These are phyloP conservation scores for Peronospora destructor DNA, from an alignment of 352 stramenopile species.

Conservation along the genomic window DNA sequence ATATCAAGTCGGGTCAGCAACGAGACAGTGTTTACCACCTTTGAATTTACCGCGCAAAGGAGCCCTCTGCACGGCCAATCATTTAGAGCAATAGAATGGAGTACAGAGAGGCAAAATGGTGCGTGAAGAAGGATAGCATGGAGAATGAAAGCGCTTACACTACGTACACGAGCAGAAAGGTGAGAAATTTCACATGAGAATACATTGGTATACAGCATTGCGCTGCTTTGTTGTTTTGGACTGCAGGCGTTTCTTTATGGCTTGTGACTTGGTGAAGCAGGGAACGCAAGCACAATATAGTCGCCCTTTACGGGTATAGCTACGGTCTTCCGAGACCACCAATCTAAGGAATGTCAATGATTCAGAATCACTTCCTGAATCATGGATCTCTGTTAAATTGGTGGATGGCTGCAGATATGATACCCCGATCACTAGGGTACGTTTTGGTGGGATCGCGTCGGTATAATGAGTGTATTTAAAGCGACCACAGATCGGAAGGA, in stretches of 20 bases:
- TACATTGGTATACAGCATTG: constrained; percentile 11
- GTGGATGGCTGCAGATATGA: too few species aligned
- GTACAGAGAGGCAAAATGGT: constrained; percentile 2
- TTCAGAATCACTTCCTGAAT: too few species aligned
- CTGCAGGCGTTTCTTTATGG: constrained; percentile 16
- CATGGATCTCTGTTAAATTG: too few species aligned
- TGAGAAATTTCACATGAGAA: constrained; percentile 24
- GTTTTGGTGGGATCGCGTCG: too few species aligned
- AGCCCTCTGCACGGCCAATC: constrained; percentile 7
- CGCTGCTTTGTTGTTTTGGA: constrained; percentile 5
- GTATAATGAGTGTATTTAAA: too few species aligned
- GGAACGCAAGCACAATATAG: not conserved
- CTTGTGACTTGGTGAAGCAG: constrained; percentile 14
- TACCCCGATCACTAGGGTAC: too few species aligned
- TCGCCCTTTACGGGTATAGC: constrained; percentile 8
- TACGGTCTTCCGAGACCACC: constrained; percentile 45
- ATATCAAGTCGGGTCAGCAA: constrained; percentile 1
- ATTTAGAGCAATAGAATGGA: constrained; percentile 3
- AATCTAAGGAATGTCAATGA: too few species aligned
- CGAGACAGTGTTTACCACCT: constrained; percentile 1
- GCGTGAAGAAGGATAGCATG: constrained; percentile 8
- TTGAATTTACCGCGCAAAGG: too few species aligned
- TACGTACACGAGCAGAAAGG: constrained; percentile 3
- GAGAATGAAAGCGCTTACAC: constrained; percentile 6
- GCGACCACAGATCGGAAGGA: too few species aligned